Base-by-base conservation (phyloP, 2,329 filamentous ascomycete species). In the Ceratocystiopsis minuta region DNA sequence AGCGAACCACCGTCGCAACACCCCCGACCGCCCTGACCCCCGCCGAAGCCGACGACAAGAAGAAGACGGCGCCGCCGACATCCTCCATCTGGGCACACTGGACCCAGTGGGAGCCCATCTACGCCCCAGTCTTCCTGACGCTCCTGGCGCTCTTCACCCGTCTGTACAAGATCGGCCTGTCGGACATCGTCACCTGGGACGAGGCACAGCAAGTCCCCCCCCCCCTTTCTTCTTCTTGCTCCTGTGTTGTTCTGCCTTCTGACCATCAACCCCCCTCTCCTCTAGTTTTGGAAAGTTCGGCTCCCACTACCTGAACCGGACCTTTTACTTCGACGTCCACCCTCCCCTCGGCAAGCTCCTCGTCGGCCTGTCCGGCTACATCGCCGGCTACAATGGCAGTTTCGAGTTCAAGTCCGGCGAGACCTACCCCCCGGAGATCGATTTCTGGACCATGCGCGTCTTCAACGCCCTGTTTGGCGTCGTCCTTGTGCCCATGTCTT, bases 331-430 rank as follows among this genome's bases (percentile, higher is more conserved):
- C 65, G 84, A 93, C 69, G 68, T 65, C 36, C 60, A 62, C 61
- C 90, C 90, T 50, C 90, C 90, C 42, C 76, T 98, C 47, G 90
- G 90, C 58, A 98, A 98, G 69, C 96, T 98, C 76, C 77, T 98
- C 43, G 88, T 98, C 52, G 90, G 90, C 48, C 72, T 98, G 40
- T 96, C 90, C 7, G 90, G 90, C 57, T 93, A 92, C 57, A 71
- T 98, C 47, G 92, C 88, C 51, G 88, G 88, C 50, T 98, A 98
- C 69, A 98, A 98, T 66, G 90, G 90, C 45, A 92, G 88, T 4
- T 98, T 98, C 63, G 90, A 98, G 57, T 98, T 98, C 72, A 98
- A 98, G 63, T 96, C 88, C 42, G 90, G 90, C 58, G 90, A 96
- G 57, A 86, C 75, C 42, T 98, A 98, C 59, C 90, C 90, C 12